Evolutionary conservation across 208 protist species (phyloP).

Genomic region (Chromosphaera perkinsii): DNA sequence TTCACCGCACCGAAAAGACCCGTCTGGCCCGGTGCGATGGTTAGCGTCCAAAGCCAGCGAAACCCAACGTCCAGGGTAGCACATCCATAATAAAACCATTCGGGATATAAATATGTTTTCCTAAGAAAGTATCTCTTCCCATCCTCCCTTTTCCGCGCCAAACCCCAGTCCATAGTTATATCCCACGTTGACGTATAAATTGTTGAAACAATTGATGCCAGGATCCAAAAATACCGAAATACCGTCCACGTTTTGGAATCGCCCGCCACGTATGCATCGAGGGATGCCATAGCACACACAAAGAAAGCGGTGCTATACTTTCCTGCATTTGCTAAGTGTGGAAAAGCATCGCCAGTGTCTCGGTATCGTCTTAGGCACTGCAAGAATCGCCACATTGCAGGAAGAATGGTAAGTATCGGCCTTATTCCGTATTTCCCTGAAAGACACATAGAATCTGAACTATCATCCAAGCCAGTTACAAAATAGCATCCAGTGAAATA

Average conservation of each 20-base stretch:
- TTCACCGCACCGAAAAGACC: no score
- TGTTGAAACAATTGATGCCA: not conserved
- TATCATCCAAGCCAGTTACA: no score
- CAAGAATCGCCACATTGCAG: no score
- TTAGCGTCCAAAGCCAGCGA: no score
- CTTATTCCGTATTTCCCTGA: no score
- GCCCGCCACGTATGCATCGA: not conserved
- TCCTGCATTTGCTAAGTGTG: conserved; percentile 18
- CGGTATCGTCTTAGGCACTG: conserved; percentile 8
- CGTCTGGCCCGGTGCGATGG: no score
- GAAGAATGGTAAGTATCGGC: no score
- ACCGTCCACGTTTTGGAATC: conserved; percentile 9
- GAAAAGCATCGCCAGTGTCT: conserved; percentile 16
- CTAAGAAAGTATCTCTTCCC: no score
- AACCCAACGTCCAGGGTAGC: no score
- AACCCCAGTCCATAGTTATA: conserved; percentile 8
- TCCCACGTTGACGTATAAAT: conserved; percentile 5
- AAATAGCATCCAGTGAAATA: no score
- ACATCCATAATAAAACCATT: not conserved
- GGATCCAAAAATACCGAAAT: not conserved
- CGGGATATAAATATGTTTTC: not conserved
- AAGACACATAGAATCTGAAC: no score
- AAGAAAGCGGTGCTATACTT: conserved; percentile 9
- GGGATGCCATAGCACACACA: not conserved
- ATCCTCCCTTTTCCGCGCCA: not conserved